Base-by-base conservation (phyloP, 164 flowering plant species). In the Hamamelis virginiana region DNA sequence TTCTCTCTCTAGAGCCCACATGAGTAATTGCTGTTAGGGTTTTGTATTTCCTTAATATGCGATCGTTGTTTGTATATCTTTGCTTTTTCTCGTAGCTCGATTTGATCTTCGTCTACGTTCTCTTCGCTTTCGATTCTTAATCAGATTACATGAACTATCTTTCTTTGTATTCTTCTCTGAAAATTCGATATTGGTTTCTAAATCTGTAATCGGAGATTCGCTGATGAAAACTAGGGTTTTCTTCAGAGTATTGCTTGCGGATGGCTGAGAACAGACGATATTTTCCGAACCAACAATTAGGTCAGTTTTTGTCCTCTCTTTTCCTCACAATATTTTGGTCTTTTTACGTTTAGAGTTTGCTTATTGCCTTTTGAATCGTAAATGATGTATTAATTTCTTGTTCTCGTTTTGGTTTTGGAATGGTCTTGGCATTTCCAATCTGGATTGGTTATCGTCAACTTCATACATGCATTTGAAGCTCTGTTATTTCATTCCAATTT, bases 261-360 rank as follows among this genome's bases (percentile, higher is more conserved):
- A 86, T 84, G 90, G 87, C 87, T 56, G 86, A 84, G 18, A 65
- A 57, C 66, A 76, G 84, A 73, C 69, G 82, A 72, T 77, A 74
- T 64, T 53, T 55, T 23, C 75, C 74, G 46, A 74, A 69, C 75
- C 81, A 78, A 66, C 77, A 66, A 53, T 67, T 82, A 74, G 87
- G 90, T 86, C 23, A 41, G 70, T 55, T 69, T 74, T 58, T 5
- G 11, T 9, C 9, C 23, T 51, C 15, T 27, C 33, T 57, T 28
- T 3, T 19, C 1, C 13, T 62, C 9, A 2, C 9, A 23, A 22
- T 45, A 9, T n/a, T 21, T 26, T 16, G 13, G 41, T 33, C 18
- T 25, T 23, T 14, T 38, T 10, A 44, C 21, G 27, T 25, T 56
- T 43, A 33, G 19, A 27, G 13, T 70, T 55, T 23, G 18, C 14